Evolutionary conservation across 2,329 filamentous ascomycete genomes (phyloP), one percentile per base, ranked within the genome.

Genomic region (Curvularia hawaiiensis): DNA sequence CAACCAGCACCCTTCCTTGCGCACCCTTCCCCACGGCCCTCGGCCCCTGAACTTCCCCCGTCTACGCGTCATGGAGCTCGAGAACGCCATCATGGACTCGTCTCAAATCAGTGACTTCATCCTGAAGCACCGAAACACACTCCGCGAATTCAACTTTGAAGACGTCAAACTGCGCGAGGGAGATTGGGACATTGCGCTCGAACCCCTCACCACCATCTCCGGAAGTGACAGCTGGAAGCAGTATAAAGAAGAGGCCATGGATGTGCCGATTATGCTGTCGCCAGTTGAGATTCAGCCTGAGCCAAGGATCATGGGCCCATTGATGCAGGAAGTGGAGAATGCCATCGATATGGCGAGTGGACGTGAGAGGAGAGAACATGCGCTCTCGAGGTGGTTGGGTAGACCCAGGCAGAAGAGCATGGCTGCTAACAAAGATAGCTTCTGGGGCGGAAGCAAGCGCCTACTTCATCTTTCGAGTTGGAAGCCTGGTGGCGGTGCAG

Each of bases 161-260:
- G 88, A 90, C 61, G 87, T 93, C 18, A 81, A 84, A 30, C 83
- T 96, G 43, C 82, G 86, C 50, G 83, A 85, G 59, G 91, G 90
- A 28, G 88, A 82, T 56, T 96, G 91, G 91, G 89, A 95, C 57
- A 88, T 92, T 30, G 91, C 91, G 0, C 83, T 96, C n/a, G 85
- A 87, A 39, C 89, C 90, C 1, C 79, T 96, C 55, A 86, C 84
- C 26, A 64, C 69, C 69, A 80, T 70, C 48, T 73, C 73, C 11
- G 71, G 75, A 50, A 67, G 69, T 74, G 77, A 79, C 61, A 77
- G 65, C 16, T 77, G 75, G 75, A 76, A 76, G 64, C 57, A 62
- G 72, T 67, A 80, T 74, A 61, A 78, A 65, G 61, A 75, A 50
- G 76, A 77, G 54, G 71, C 76, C 50, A 78, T 78, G 76, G 76